phyloP scores from a whole-genome alignment of 495 filamentous ascomycete genomes.

The Penicillium longicatenatum region DNA sequence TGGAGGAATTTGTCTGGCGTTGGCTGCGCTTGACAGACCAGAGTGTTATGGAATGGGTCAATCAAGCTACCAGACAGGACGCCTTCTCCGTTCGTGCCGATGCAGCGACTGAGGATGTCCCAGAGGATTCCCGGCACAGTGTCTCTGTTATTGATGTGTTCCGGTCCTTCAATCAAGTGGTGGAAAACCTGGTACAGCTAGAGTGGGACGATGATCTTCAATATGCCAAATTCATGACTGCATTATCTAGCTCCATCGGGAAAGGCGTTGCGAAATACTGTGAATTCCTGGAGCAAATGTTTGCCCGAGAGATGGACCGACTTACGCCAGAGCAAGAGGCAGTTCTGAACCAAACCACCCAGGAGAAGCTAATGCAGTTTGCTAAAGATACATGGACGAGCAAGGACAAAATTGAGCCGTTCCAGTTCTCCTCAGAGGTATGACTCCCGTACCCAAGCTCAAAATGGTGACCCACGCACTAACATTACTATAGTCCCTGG shows the following conservation, averaged over 20 bases:
- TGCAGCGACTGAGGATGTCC: slow-evolving; percentile 58
- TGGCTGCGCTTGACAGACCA: slow-evolving; percentile 84
- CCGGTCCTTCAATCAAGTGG: slow-evolving; percentile 84
- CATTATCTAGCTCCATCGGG: slow-evolving; percentile 84
- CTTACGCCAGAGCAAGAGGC: slow-evolving; percentile 84
- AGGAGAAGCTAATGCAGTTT: slow-evolving; percentile 86
- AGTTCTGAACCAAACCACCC: slow-evolving; percentile 73
- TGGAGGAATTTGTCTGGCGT: slow-evolving; percentile 92
- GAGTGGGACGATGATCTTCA: slow-evolving; percentile 93
- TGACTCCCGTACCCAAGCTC: background rate
- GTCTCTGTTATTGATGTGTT: slow-evolving; percentile 93
- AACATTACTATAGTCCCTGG: slow-evolving; percentile 68
- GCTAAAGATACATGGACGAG: slow-evolving; percentile 95
- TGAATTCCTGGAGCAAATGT: slow-evolving; percentile 83
- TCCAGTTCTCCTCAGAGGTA: slow-evolving; percentile 96
- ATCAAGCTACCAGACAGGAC: slow-evolving; percentile 87
- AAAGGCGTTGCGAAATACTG: slow-evolving; percentile 86
- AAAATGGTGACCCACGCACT: too few species aligned
- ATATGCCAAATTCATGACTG: slow-evolving; percentile 95
- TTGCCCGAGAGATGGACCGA: slow-evolving; percentile 90
- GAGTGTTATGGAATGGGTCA: slow-evolving; percentile 82
- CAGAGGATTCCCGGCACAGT: slow-evolving; percentile 87
- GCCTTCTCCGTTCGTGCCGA: slow-evolving; percentile 69
- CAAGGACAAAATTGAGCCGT: slow-evolving; percentile 94
- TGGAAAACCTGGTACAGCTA: slow-evolving; percentile 81